phyloP scores from a whole-genome alignment of 768 basidiomycete species.

The Auricularia cornea region DNA sequence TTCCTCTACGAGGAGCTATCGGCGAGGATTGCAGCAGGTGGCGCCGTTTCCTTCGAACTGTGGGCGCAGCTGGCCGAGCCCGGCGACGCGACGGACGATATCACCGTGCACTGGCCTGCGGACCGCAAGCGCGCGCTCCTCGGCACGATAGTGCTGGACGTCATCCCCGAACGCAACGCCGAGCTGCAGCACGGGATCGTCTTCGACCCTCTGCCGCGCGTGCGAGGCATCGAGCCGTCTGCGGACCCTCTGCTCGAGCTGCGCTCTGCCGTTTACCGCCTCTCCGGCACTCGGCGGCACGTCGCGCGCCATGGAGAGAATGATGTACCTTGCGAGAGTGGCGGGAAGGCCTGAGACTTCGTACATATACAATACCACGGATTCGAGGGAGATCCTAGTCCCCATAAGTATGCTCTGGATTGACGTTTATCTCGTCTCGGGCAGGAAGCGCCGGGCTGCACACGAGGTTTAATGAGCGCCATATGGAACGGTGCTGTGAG shows the following conservation, averaged over 20 bases:
- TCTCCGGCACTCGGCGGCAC: too few relatives aligned
- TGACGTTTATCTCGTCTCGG: constrained; percentile 15
- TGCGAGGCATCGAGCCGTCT: constrained; percentile 12
- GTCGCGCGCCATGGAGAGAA: too few relatives aligned
- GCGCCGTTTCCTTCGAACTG: constrained; percentile 7
- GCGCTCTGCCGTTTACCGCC: constrained; percentile 12
- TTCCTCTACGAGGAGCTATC: neutral
- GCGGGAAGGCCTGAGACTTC: too few relatives aligned
- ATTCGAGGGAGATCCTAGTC: too few relatives aligned
- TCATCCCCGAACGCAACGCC: constrained; percentile 3
- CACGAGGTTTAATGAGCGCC: neutral
- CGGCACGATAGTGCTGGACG: constrained; percentile 8
- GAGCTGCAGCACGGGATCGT: constrained; percentile 12
- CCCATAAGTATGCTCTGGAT: too few relatives aligned
- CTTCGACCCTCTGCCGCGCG: constrained; percentile 15
- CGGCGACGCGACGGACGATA: constrained; percentile 13
- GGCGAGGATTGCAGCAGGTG: neutral
- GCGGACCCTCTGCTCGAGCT: constrained; percentile 15
- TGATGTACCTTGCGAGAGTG: too few relatives aligned
- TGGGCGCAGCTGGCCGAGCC: constrained; percentile 11
- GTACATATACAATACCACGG: too few relatives aligned
- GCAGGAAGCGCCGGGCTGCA: constrained; percentile 11
- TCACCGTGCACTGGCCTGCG: constrained; percentile 13
- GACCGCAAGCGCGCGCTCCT: constrained; percentile 8
- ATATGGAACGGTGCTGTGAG: too few relatives aligned